These are phyloP conservation scores for Thermochaetoides dissita DNA, from an alignment of 2,329 filamentous ascomycete genomes.

Conservation along the genomic window DNA sequence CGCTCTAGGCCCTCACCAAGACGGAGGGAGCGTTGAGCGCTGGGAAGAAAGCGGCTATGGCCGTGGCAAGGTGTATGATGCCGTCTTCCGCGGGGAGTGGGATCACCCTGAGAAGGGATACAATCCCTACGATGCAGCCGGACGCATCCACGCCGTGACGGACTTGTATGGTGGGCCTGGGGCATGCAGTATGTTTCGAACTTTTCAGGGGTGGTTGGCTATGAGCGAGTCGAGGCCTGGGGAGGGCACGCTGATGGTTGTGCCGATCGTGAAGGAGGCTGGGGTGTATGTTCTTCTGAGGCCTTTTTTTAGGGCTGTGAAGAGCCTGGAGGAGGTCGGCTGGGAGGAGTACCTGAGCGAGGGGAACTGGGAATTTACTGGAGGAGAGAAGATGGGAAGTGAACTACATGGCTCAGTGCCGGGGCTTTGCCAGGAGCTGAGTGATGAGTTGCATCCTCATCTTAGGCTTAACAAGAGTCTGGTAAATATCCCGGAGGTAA, in stretches of 20 bases:
- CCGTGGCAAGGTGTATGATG: constrained; percentile 52
- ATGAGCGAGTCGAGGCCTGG: constrained; percentile 59
- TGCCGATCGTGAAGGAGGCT: constrained; percentile 60
- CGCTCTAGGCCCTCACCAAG: constrained; percentile 58
- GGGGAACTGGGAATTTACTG: constrained; percentile 21
- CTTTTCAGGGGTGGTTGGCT: constrained; percentile 81
- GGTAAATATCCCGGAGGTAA: constrained; percentile 55
- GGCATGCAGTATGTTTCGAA: constrained; percentile 70
- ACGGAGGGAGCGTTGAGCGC: constrained; percentile 60
- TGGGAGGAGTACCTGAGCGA: constrained; percentile 25
- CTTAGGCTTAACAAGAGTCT: constrained; percentile 53
- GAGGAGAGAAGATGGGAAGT: constrained; percentile 14
- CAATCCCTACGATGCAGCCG: constrained; percentile 67
- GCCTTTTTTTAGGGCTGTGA: constrained; percentile 59
- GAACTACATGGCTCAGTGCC: constrained; percentile 51
- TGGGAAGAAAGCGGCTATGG: constrained; percentile 62
- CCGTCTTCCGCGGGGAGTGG: constrained; percentile 62
- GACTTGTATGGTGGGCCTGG: constrained; percentile 73
- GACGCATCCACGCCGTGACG: constrained; percentile 51
- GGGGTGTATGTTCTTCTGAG: constrained; percentile 71
- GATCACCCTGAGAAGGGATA: constrained; percentile 41
- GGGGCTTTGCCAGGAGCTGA: constrained; percentile 59
- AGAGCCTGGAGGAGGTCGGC: constrained; percentile 18
- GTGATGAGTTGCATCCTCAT: constrained; percentile 51
- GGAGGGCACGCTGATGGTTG: constrained; percentile 71